Percentiles rank a stretch among this genome's conserved stretches.
Evolutionary conservation across 23 red algal species (phyloP).

Genomic region (Gracilaria vermiculophylla): DNA sequence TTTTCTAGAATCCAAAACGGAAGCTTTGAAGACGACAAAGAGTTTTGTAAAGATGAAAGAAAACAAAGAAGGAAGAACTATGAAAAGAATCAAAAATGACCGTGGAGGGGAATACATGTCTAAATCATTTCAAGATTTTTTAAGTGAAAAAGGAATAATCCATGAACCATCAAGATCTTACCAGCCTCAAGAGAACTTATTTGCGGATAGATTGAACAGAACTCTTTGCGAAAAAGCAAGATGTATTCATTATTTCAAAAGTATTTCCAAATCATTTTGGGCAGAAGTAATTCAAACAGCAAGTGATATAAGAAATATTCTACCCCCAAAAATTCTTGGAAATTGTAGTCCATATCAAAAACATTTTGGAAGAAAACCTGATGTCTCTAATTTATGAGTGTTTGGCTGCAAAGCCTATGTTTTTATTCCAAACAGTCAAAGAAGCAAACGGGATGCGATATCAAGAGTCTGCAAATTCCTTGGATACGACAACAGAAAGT

Average conservation of each 20-base stretch:
- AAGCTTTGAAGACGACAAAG: neutral
- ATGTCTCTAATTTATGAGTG: neutral
- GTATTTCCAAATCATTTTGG: neutral
- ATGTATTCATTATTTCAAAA: neutral
- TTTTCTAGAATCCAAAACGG: neutral
- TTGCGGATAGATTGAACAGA: slow-evolving; percentile 4
- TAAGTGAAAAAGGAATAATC: too few relatives aligned
- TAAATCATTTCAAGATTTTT: neutral
- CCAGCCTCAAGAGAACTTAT: slow-evolving; percentile 20
- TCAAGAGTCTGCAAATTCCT: neutral
- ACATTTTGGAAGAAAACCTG: neutral
- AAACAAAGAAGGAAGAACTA: neutral
- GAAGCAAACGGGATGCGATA: slow-evolving; percentile 1
- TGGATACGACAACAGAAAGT: slow-evolving; percentile 5
- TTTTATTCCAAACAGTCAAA: neutral
- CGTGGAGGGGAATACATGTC: slow-evolving; percentile 29
- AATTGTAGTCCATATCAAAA: neutral
- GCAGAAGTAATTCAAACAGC: slow-evolving; percentile 19
- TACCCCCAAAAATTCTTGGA: neutral
- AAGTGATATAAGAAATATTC: neutral
- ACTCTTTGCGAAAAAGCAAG: neutral
- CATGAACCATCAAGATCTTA: slow-evolving; percentile 12
- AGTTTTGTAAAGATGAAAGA: neutral
- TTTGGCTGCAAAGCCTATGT: slow-evolving; percentile 16
- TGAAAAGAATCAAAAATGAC: slow-evolving; percentile 17